Conservation (phyloP, 2,329 filamentous ascomycete species). For the Ophiostoma ips region DNA sequence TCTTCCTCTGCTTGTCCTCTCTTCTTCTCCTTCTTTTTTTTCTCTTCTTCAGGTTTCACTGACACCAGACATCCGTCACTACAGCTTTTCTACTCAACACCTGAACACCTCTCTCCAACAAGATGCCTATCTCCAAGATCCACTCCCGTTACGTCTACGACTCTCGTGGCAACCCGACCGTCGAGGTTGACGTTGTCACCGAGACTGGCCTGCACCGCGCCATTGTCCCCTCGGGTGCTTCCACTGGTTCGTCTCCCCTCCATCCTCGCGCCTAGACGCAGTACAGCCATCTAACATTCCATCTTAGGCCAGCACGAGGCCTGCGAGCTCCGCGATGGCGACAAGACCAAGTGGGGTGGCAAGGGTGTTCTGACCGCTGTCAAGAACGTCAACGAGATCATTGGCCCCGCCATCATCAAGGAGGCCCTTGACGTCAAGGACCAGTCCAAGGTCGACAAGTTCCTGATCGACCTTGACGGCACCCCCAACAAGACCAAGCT, state of each 20-base stretch:
- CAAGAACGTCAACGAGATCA: constrained; percentile 69
- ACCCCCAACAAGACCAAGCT: constrained; percentile 78
- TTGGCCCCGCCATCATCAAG: constrained; percentile 71
- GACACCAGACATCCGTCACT: constrained; percentile 7
- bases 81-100: constrained; percentile 1
- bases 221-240: constrained; percentile 93
- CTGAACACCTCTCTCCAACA: constrained; percentile 23
- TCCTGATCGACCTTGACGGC: constrained; percentile 75
- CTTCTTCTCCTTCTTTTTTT: not conserved
- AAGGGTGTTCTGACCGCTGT: constrained; percentile 83
- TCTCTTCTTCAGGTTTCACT: not conserved
- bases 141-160: constrained; percentile 95
- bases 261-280: not conserved
- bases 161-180: constrained; percentile 95
- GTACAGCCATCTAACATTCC: constrained; percentile 3
- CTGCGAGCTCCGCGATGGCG: constrained; percentile 79
- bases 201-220: constrained; percentile 94
- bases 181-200: constrained; percentile 94
- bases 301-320: constrained; percentile 73
- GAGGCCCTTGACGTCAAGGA: constrained; percentile 75
- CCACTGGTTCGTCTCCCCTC: constrained; percentile 54
- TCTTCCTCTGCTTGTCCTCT: not conserved
- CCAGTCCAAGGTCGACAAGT: constrained; percentile 68
- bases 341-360: constrained; percentile 74
- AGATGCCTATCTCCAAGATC: constrained; percentile 82